Conservation (phyloP, 768 basidiomycete genomes). For the Hemileccinum rubropunctum region DNA sequence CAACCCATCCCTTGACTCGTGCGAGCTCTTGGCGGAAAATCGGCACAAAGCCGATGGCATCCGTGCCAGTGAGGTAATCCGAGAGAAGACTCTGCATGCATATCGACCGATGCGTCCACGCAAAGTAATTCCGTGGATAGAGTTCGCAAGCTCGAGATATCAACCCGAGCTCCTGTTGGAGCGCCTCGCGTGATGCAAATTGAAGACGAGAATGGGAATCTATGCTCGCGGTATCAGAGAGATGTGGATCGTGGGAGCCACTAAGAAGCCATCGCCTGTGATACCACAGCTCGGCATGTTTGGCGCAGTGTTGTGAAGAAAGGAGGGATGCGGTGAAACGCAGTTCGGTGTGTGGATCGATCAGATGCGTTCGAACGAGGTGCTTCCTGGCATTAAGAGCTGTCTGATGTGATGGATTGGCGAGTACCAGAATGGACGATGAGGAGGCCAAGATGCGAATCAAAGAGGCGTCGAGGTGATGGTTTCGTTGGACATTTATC, state of each 20-base stretch:
- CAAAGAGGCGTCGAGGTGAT: constrained; percentile 3
- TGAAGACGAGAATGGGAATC: constrained; percentile 1
- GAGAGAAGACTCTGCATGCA: constrained; percentile 37
- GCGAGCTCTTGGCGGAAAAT: constrained; percentile 40
- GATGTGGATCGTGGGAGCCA: constrained; percentile 28
- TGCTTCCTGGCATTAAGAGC: constrained; percentile 61
- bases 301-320: constrained; percentile 53
- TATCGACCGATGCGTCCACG: constrained; percentile 63
- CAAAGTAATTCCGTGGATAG: constrained; percentile 74
- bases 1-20: constrained; percentile 49
- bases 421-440: constrained; percentile 53
- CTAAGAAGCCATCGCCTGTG: constrained; percentile 65
- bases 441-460: constrained; percentile 28
- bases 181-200: constrained; percentile 31
- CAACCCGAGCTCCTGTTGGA: constrained; percentile 49
- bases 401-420: constrained; percentile 69
- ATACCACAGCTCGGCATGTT: constrained; percentile 68
- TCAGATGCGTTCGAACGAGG: constrained; percentile 38
- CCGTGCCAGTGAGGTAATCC: constrained; percentile 15
- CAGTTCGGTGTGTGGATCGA: constrained; percentile 48
- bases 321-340: constrained; percentile 44
- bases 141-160: constrained; percentile 51
- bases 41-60: constrained; percentile 17
- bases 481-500: not conserved
- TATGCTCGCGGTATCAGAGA: not conserved